Evolutionary conservation across 495 filamentous ascomycete genomes (phyloP).

Genomic region (Coniosporium apollinis): DNA sequence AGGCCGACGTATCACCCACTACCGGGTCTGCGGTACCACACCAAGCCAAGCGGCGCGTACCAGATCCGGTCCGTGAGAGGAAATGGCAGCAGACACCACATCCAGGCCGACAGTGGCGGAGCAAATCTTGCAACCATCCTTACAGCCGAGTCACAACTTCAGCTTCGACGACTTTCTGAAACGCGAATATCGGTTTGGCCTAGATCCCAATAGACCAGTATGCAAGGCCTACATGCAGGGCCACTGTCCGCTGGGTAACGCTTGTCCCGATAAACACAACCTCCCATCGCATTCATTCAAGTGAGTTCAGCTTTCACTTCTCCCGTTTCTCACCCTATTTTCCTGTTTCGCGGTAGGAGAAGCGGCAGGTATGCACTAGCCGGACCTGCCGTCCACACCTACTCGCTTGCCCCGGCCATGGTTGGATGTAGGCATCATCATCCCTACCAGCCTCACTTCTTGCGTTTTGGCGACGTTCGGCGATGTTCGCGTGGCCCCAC

Average conservation of each 20-base stretch:
- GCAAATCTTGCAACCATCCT: constrained; percentile 9
- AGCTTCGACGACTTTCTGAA: constrained; percentile 23
- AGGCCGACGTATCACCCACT: no score
- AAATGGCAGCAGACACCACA: no score
- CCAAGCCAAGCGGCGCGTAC: no score
- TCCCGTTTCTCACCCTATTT: constrained; percentile 24
- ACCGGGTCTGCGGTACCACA: no score
- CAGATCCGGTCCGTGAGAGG: no score
- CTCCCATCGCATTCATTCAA: constrained; percentile 14
- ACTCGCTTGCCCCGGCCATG: background rate
- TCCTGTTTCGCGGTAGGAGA: no score
- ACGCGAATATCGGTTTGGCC: constrained; percentile 54
- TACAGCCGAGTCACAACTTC: constrained; percentile 14
- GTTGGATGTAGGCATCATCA: no score
- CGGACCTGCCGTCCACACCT: constrained; percentile 3
- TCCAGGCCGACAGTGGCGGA: no score
- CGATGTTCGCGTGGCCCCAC: no score
- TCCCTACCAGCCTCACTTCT: no score
- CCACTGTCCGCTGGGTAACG: constrained; percentile 59
- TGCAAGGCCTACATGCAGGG: constrained; percentile 69
- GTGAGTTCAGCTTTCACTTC: constrained; percentile 17
- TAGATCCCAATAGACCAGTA: constrained; percentile 55
- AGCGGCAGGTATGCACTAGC: no score
- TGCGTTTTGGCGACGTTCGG: no score
- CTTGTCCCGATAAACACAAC: constrained; percentile 44